Evolutionary conservation across 2,329 filamentous ascomycete species (phyloP), one percentile per base, ranked within the genome.

Genomic region (Pyrenophora tritici-repentis): DNA sequence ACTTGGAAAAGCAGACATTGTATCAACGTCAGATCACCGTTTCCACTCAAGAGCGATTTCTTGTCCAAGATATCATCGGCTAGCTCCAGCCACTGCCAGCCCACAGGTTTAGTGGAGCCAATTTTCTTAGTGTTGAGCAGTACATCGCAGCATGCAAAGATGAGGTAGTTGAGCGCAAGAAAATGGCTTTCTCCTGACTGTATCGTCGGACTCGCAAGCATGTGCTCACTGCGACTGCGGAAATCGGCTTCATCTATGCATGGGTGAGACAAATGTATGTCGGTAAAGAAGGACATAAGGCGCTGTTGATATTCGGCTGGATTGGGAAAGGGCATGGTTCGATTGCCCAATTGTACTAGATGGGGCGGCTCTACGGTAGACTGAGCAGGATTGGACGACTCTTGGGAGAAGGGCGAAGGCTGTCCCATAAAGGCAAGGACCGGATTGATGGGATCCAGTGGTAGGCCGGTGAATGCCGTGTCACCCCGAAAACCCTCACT

Each of bases 211-310:
- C 40, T 50, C 4, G 62, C 54, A n/a, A 71, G 47, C 51, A 72
- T 57, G 14, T 47, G 54, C 31, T 64, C 58, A 42, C 59, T 57
- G 13, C 59, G 54, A 10, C 48, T 42, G 9, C 66, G 63, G 35
- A 71, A 71, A 1, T 62, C 55, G 17, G 55, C 45, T 48, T 70
- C 67, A 20, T 71, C 65, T 41, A 72, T 47, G 32, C 69, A 72
- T 3, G 67, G 66, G 53, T 67, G 54, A 38, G 54, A 65, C 10
- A 55, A 47, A 32, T 65, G 61, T 22, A 70, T 43, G 26, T 70
- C 61, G 24, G 51, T 52, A 47, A 72, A 72, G 56, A 70, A 71
- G 35, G 50, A 49, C 14, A 55, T 47, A 20, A 69, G 42, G 37
- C 68, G 66, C 24, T 54, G 54, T 33, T 63, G 59, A 38, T 70